Conservation (phyloP, 441 rosid species). For the Melastoma candidum region DNA sequence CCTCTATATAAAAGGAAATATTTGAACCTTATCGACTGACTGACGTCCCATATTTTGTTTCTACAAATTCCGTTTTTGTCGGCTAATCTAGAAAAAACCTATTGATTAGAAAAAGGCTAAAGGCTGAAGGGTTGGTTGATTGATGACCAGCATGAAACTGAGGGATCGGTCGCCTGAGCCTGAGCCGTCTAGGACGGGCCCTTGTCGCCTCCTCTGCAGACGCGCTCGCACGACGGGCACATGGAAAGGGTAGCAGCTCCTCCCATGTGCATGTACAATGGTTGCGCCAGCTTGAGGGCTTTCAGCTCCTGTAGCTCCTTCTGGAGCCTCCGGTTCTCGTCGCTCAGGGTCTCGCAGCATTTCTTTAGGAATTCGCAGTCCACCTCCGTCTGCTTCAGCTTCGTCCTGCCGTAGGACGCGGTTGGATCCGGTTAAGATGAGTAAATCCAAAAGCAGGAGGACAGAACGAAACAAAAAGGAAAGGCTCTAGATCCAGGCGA, state of each 20-base stretch:
- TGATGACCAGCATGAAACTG: conserved; percentile 35
- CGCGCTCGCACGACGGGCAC: conserved; percentile 67
- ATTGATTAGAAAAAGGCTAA: too few species aligned
- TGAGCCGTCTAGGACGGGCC: conserved; percentile 42
- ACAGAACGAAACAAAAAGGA: too few species aligned
- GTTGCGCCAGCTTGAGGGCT: conserved; percentile 53
- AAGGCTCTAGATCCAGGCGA: too few species aligned
- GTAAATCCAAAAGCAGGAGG: too few species aligned
- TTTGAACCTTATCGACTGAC: too few species aligned
- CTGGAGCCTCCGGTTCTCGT: conserved; percentile 59
- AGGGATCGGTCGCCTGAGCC: conserved; percentile 26
- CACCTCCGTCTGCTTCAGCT: conserved; percentile 69
- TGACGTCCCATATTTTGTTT: too few species aligned
- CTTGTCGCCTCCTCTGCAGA: conserved; percentile 33
- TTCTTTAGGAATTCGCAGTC: conserved; percentile 59
- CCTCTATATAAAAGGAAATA: too few species aligned
- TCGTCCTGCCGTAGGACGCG: conserved; percentile 33
- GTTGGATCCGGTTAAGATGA: too few species aligned
- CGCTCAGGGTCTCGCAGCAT: conserved; percentile 53
- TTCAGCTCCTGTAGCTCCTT: conserved; percentile 61
- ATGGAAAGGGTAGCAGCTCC: conserved; percentile 50
- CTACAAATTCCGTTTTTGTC: too few species aligned
- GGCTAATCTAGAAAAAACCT: too few species aligned
- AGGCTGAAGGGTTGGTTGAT: conserved; percentile 68
- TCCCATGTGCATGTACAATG: conserved; percentile 69